These are phyloP conservation scores for Aspergillus sp. DNA, from an alignment of 2,329 filamentous ascomycete species.

Conservation along the genomic window DNA sequence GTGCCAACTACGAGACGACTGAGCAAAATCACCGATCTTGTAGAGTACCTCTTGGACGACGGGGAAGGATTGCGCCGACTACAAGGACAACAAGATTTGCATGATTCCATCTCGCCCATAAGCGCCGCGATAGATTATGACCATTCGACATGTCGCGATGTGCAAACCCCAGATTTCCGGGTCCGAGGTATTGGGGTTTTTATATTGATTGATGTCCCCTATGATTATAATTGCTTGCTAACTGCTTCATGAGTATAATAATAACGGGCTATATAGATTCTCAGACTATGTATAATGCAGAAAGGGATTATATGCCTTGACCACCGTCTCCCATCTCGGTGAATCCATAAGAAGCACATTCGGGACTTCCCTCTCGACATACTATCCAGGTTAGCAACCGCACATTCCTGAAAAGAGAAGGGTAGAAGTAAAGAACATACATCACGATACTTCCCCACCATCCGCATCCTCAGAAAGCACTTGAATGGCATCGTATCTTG, in stretches of 20 bases:
- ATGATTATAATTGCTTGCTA: neutral
- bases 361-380: neutral
- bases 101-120: constrained; percentile 59
- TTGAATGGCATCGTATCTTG: constrained; percentile 14
- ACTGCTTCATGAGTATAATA: neutral
- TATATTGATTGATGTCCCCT: neutral
- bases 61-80: constrained; percentile 52
- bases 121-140: constrained; percentile 49
- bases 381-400: neutral
- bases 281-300: neutral
- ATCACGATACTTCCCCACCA: constrained; percentile 11
- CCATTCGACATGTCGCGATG: constrained; percentile 38
- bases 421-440: constrained; percentile 3
- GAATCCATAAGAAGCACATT: neutral
- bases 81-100: constrained; percentile 48
- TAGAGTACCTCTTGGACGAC: constrained; percentile 50
- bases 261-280: no score
- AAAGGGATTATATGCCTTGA: neutral
- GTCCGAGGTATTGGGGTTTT: no score
- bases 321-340: neutral
- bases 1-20: constrained; percentile 18
- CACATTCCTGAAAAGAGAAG: neutral
- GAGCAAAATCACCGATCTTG: constrained; percentile 33
- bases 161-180: constrained; percentile 7
- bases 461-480: constrained; percentile 15